A percentile compares a stretch with the other conserved stretches of the same genome.
phyloP scores from a whole-genome alignment of 768 basidiomycete species.

The Lactifluus volemus region DNA sequence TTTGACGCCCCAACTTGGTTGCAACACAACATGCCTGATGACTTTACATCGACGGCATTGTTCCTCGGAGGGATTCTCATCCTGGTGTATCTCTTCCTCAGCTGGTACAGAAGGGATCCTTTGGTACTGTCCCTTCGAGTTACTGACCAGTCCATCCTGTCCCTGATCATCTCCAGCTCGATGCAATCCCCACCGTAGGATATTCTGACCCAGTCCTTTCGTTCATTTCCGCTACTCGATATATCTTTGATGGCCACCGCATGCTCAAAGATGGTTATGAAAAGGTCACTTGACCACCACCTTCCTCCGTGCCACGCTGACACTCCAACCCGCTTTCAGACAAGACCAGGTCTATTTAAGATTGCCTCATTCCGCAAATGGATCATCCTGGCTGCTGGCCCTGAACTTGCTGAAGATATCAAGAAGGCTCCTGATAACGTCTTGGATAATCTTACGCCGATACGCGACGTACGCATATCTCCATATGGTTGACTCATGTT shows the following conservation, averaged over 20 bases:
- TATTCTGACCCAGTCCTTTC: slow-evolving; percentile 13
- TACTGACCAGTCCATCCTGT: not conserved
- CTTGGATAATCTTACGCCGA: slow-evolving; percentile 34
- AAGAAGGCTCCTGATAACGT: slow-evolving; percentile 38
- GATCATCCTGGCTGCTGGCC: slow-evolving; percentile 38
- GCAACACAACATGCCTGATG: slow-evolving; percentile 2
- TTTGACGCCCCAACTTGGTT: not conserved
- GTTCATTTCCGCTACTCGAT: slow-evolving; percentile 21
- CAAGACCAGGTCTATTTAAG: slow-evolving; percentile 30
- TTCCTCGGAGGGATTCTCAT: not conserved
- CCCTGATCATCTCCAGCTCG: not conserved
- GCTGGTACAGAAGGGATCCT: slow-evolving; percentile 3
- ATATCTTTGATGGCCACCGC: slow-evolving; percentile 19
- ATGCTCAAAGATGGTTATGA: slow-evolving; percentile 30
- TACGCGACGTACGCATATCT: slow-evolving; percentile 30
- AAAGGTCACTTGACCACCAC: slow-evolving; percentile 20
- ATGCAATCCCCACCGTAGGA: slow-evolving; percentile 10
- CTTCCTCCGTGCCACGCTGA: not conserved
- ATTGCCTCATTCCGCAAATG: slow-evolving; percentile 37
- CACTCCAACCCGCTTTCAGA: slow-evolving; percentile 1
- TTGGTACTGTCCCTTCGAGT: not conserved
- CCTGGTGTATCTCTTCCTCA: not conserved
- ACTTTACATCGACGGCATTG: not conserved
- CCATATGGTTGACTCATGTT: not conserved
- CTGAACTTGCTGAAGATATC: slow-evolving; percentile 40